Conservation (phyloP, 73 alveolate genomes). For the Paraurostyla sp. region DNA sequence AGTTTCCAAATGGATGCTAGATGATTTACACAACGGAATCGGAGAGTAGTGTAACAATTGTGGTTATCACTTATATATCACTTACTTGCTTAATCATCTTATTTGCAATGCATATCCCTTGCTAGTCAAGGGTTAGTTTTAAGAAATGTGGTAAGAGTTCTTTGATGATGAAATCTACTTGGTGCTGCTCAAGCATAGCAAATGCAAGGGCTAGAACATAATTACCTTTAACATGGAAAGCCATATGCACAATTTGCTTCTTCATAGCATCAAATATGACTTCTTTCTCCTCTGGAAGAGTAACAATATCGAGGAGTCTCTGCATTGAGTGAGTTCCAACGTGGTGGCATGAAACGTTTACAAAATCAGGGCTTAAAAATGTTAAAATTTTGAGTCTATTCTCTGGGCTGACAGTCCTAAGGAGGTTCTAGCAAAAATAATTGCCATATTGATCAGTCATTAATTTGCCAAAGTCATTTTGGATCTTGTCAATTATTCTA, state of each 20-base stretch:
- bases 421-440: slow-evolving; percentile 30
- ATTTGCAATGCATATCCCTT: slow-evolving; percentile 93
- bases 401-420: slow-evolving; percentile 59
- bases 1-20: slow-evolving; percentile 94
- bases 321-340: slow-evolving; percentile 89
- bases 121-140: slow-evolving; percentile 76
- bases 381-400: slow-evolving; percentile 76
- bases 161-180: slow-evolving; percentile 73
- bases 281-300: slow-evolving; percentile 82
- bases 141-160: slow-evolving; percentile 64
- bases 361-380: slow-evolving; percentile 73
- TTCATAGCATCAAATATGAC: slow-evolving; percentile 61
- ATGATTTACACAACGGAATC: slow-evolving; percentile 79
- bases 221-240: slow-evolving; percentile 66
- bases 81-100: slow-evolving; percentile 73
- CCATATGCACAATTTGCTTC: slow-evolving; percentile 71
- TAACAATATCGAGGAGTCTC: slow-evolving; percentile 76
- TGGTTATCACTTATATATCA: not conserved
- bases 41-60: slow-evolving; percentile 60
- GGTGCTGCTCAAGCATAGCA: slow-evolving; percentile 75
- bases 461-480: slow-evolving; percentile 23
- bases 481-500: not conserved
- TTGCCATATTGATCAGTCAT: slow-evolving; percentile 54
- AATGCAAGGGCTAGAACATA: slow-evolving; percentile 66
- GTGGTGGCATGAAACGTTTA: slow-evolving; percentile 77